phyloP scores from a whole-genome alignment of 176 grass and related monocot species.

The Raddia guianensis region DNA sequence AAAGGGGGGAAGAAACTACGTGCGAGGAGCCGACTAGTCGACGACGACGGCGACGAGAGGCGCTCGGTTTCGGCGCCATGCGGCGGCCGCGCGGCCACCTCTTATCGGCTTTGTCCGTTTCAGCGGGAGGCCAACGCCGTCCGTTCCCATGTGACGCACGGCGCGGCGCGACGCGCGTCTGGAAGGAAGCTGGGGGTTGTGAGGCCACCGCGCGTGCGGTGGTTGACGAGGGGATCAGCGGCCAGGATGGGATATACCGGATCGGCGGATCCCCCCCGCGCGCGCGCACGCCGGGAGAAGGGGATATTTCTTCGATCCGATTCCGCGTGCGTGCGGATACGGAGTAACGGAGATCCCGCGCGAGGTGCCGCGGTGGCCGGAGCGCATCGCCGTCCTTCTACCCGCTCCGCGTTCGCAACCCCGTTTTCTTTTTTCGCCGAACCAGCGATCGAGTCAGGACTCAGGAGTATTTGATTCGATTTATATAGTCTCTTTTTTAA shows the following conservation, averaged over 20 bases:
- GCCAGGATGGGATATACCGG: not conserved
- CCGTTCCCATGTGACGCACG: conserved; percentile 39
- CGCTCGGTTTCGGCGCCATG: conserved; percentile 20
- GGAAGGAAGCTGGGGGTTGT: not conserved
- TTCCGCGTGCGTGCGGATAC: conserved; percentile 17
- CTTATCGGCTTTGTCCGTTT: conserved; percentile 20
- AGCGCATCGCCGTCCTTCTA: too few species aligned
- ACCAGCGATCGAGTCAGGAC: too few species aligned
- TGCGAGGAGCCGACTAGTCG: not conserved
- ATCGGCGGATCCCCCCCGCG: too few species aligned
- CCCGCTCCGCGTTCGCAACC: too few species aligned
- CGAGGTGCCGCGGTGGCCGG: not conserved
- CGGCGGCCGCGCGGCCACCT: conserved; percentile 21
- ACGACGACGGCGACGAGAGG: too few species aligned
- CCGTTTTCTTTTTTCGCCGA: too few species aligned
- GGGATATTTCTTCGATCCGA: conserved; percentile 15
- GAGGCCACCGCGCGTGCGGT: conserved; percentile 17
- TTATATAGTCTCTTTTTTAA: too few species aligned
- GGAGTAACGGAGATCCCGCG: conserved; percentile 38
- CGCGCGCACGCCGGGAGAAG: too few species aligned
- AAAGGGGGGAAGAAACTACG: conserved; percentile 24
- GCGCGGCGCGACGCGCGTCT: not conserved
- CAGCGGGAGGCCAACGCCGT: not conserved
- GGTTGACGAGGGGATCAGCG: not conserved
- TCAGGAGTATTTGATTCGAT: too few species aligned